Conservation (phyloP, 75 land plant genomes). For the Picea sitchensis region DNA sequence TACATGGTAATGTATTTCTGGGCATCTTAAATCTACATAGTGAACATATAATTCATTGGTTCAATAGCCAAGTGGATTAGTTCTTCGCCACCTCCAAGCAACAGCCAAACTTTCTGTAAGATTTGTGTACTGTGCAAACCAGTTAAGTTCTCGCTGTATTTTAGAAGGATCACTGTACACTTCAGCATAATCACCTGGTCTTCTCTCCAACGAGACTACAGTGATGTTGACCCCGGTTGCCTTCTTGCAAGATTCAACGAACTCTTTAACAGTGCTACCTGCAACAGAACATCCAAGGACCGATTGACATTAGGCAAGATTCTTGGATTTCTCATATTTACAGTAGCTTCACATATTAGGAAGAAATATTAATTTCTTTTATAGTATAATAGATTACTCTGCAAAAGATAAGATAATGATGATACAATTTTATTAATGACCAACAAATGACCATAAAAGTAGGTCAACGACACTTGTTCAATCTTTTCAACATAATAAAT, state of each 20-base stretch:
- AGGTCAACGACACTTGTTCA: too few species aligned
- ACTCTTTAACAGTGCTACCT: slow-evolving; percentile 38
- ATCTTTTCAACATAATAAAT: too few species aligned
- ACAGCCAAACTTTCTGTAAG: slow-evolving; percentile 20
- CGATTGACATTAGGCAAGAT: too few species aligned
- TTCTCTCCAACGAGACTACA: slow-evolving; percentile 27
- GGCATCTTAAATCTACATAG: neutral
- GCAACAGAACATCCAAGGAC: neutral
- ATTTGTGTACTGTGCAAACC: slow-evolving; percentile 23
- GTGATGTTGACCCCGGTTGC: slow-evolving; percentile 34
- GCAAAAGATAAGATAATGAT: too few species aligned
- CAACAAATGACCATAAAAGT: too few species aligned
- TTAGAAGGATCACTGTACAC: slow-evolving; percentile 32
- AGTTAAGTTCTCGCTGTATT: slow-evolving; percentile 21
- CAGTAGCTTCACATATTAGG: too few species aligned
- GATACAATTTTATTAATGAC: too few species aligned
- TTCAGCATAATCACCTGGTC: slow-evolving; percentile 41
- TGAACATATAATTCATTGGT: neutral
- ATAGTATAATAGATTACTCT: too few species aligned
- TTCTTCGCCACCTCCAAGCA: slow-evolving; percentile 24
- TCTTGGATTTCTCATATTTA: neutral
- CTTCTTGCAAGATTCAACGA: slow-evolving; percentile 41
- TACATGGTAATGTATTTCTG: neutral
- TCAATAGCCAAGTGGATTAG: slow-evolving; percentile 19
- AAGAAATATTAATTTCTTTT: too few species aligned